phyloP scores from a whole-genome alignment of 345 rosid genomes.

The Pistacia atlantica region DNA sequence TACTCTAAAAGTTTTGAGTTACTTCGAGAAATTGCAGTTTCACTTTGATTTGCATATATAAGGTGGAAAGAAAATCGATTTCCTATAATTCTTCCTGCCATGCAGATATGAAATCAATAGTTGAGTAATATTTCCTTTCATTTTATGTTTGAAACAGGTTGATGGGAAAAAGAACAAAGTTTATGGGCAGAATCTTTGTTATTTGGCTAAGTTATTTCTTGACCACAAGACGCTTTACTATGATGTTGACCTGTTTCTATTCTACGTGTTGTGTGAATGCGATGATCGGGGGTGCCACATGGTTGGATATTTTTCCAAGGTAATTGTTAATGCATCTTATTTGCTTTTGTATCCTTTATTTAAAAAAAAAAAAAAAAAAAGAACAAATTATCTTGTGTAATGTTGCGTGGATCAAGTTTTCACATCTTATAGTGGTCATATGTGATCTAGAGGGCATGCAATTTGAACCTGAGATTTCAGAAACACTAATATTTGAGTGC shows the following conservation, averaged over 20 bases:
- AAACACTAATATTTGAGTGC: background rate
- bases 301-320: slow-evolving; percentile 99
- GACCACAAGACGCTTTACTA: slow-evolving; percentile 99
- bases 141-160: slow-evolving; percentile 38
- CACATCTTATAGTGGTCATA: background rate
- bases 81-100: background rate
- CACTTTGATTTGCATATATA: background rate
- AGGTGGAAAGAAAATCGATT: background rate
- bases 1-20: background rate
- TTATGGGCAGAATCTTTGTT: slow-evolving; percentile 98
- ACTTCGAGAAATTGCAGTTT: background rate
- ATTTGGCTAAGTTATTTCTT: slow-evolving; percentile 93
- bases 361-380: no score
- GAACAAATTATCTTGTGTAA: no score
- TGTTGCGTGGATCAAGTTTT: no score
- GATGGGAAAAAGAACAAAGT: slow-evolving; percentile 99
- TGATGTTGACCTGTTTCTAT: slow-evolving; percentile 93
- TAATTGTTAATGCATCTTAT: slow-evolving; percentile 25
- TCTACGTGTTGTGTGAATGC: slow-evolving; percentile 92
- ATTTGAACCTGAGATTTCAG: background rate
- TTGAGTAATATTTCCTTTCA: slow-evolving; percentile 7
- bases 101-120: background rate
- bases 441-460: background rate
- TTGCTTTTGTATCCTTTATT: background rate
- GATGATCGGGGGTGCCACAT: slow-evolving; percentile 99